Base-by-base conservation (phyloP, 2,329 filamentous ascomycete species). In the Nannizziopsis arthrosporioides region DNA sequence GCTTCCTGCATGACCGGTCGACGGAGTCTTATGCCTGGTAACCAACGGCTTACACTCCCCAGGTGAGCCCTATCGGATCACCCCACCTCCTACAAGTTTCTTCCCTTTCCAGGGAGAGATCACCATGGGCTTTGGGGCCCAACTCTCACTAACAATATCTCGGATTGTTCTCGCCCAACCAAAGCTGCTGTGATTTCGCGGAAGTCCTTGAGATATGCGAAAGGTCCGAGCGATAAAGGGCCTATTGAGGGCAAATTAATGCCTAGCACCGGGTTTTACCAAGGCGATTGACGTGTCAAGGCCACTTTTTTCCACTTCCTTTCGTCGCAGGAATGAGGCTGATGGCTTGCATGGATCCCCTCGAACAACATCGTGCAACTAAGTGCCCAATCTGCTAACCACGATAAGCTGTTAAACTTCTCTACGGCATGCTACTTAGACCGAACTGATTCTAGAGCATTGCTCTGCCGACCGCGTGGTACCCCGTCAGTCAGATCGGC, bases 1-100 rank as follows among this genome's bases (percentile, higher is more conserved):
- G 8, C 7, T 30, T 14, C 9, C 34, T 42, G 19, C 15, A 35
- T n/a, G 17, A 17, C 10, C 38, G 35, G 18, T 35, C 47, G 43
- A 44, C 39, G 34, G 35, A 22, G 36, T 38, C 36, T 41, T 47
- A 36, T 47, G 27, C 44, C 44, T 44, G 47, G 43, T 47, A 50
- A 27, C 32, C 42, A 46, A 47, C 43, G 30, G 14, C 34, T 12
- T 36, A 12, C 5, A 31, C 42, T 12, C 9, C 15, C 35, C 5
- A 9, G 12, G 45, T 42, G 17, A 39, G 42, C 36, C 34, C 19
- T 46, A n/a, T 19, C 35, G 36, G 36, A 46, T 46, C 14, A 34
- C 11, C 27, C 36, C n/a, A 30, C 19, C 14, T 11, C 30, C 11
- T 38, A 46, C 35, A 39, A 11, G 35, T 19, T 40, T 40, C 32